Evolutionary conservation across 495 filamentous ascomycete species (phyloP).

Genomic region (Aspergillus homomorphus): DNA sequence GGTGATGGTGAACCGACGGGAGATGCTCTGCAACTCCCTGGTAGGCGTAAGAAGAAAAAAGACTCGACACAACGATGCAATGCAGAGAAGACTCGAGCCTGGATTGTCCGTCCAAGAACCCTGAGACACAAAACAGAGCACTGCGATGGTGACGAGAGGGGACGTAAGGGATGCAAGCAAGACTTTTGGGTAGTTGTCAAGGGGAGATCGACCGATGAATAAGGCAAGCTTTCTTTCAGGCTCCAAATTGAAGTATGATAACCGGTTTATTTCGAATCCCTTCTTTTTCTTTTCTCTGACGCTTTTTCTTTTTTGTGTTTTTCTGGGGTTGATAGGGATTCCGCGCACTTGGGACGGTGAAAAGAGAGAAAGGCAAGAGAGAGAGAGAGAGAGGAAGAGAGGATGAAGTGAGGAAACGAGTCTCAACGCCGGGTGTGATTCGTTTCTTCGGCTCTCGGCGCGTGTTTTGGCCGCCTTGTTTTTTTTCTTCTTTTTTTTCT

Average conservation of each 20-base stretch:
- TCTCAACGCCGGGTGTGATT: slow-evolving; percentile 6
- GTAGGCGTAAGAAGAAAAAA: slow-evolving; percentile 25
- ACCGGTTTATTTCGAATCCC: background rate
- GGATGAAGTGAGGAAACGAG: slow-evolving; percentile 5
- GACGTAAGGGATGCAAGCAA: background rate
- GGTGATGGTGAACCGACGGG: slow-evolving; percentile 25
- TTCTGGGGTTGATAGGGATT: background rate
- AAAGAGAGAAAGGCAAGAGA: background rate
- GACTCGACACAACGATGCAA: slow-evolving; percentile 24
- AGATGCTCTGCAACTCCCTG: slow-evolving; percentile 47
- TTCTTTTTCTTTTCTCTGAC: background rate
- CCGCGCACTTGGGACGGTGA: background rate
- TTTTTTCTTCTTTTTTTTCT: slow-evolving; percentile 24
- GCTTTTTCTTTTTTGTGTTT: slow-evolving; percentile 5
- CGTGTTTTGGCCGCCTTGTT: slow-evolving; percentile 13
- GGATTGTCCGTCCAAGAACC: slow-evolving; percentile 3
- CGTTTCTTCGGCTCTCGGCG: slow-evolving; percentile 2
- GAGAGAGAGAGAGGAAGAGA: background rate
- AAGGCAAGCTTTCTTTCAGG: background rate
- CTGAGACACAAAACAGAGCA: background rate
- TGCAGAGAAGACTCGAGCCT: slow-evolving; percentile 13
- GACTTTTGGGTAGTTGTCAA: background rate
- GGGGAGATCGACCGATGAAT: background rate
- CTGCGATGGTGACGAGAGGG: background rate
- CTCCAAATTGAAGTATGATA: background rate